Base-by-base conservation (phyloP, 176 grass and related monocot species). In the Eremochloa ophiuroides region DNA sequence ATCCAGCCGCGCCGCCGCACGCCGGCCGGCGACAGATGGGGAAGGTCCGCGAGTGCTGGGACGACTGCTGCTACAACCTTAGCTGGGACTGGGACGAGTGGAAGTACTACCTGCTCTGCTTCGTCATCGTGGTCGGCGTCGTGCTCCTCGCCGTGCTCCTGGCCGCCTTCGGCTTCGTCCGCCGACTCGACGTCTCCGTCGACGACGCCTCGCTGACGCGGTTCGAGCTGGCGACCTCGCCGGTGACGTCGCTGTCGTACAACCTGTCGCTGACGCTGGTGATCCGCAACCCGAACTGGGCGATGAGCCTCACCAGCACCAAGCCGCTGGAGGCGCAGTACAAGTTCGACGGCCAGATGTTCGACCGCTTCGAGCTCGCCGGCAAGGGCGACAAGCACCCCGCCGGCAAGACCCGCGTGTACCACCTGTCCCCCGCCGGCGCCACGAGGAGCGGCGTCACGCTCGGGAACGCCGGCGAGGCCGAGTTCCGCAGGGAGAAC, bases 281-380 rank as follows among this genome's bases (percentile, higher is more conserved):
- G 25, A 35, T 91, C 22, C 80, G 47, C 53, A 90, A 90, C 83
- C 62, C 33, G 1, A 81, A 82, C 70, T 86, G 88, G 88, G 47
- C 78, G 2, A 77, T 87, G 80, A 0, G 2, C 6, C 43, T 76
- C 18, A 87, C 66, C 69, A 66, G 80, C 73, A 74, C 76, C 28
- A 62, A 80, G 44, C 78, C 80, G 3, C 63, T 91, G 30, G 84
- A 71, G 46, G 80, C 81, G 1, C n/a, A 43, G 1, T 85, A 73
- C 46, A 62, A 8, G 22, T 89, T 76, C 82, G 73, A 66, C 69
- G 56, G 6, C 3, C 82, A 89, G 77, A 14, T 28, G 10, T 85
- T 89, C 47, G 80, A 91, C 31, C 82, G 73, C 6, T 28, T 87
- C 33, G 6, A 40, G 66, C 35, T 87, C 35, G 39, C 61, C 15